These are phyloP conservation scores for Infundibulicybe gibba DNA, from an alignment of 768 basidiomycete genomes.

Conservation along the genomic window DNA sequence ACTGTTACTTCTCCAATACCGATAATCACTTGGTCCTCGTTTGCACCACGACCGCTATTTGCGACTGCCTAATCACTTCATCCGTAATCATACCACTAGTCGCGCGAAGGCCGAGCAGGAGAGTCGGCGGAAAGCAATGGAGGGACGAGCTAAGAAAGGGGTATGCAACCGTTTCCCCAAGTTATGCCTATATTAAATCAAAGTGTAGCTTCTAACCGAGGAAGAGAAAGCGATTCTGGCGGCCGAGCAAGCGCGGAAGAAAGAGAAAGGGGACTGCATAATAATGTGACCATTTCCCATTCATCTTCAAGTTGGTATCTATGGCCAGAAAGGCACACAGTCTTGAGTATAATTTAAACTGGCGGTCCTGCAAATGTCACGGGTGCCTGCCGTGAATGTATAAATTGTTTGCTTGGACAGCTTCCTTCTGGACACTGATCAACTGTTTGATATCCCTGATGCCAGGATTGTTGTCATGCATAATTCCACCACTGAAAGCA, in stretches of 20 bases:
- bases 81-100: slow-evolving; percentile 31
- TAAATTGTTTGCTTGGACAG: no score
- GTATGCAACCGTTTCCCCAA: slow-evolving; percentile 32
- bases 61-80: slow-evolving; percentile 50
- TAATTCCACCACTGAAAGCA: no score
- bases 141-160: slow-evolving; percentile 72
- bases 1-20: slow-evolving; percentile 19
- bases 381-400: no score
- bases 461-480: no score
- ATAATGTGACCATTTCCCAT: slow-evolving; percentile 41
- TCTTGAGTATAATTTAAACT: no score
- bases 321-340: no score
- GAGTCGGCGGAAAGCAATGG: slow-evolving; percentile 67
- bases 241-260: slow-evolving; percentile 42
- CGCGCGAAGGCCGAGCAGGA: slow-evolving; percentile 74
- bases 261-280: slow-evolving; percentile 49
- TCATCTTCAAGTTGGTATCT: no score
- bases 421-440: no score
- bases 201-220: slow-evolving; percentile 49
- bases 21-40: slow-evolving; percentile 43
- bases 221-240: slow-evolving; percentile 62
- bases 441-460: no score
- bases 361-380: no score
- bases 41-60: slow-evolving; percentile 67
- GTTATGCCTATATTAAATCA: neutral